Evolutionary conservation across 805 yeast species (phyloP).

Genomic region (Candida sphagnicola): DNA sequence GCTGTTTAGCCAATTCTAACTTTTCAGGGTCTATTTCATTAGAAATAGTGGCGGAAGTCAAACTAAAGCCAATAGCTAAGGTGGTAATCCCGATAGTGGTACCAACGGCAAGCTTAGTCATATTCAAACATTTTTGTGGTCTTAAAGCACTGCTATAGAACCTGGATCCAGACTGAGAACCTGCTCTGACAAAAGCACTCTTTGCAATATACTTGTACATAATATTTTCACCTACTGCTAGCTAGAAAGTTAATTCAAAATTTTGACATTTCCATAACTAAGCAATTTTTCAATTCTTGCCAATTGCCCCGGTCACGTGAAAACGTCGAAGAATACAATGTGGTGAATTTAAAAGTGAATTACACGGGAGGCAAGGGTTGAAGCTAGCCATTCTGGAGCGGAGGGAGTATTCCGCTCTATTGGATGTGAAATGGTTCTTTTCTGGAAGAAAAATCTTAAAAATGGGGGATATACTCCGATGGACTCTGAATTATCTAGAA

Average conservation of each 20-base stretch:
- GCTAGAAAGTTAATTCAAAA: too few relatives aligned
- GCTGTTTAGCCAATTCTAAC: constrained; percentile 1
- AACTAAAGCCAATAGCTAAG: constrained; percentile 1
- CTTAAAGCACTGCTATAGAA: constrained; percentile 1
- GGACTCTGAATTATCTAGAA: too few relatives aligned
- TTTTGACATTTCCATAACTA: not conserved
- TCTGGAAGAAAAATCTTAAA: not conserved
- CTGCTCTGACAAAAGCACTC: not conserved
- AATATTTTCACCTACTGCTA: not conserved
- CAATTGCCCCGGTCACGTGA: not conserved
- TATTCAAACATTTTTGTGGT: not conserved
- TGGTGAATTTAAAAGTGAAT: too few relatives aligned
- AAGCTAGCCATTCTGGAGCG: too few relatives aligned
- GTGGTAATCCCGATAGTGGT: constrained; percentile 2
- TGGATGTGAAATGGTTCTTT: not conserved
- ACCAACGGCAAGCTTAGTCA: constrained; percentile 1
- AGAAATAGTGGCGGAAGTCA: constrained; percentile 2
- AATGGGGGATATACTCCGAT: not conserved
- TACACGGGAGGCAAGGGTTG: not conserved
- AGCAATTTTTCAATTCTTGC: not conserved
- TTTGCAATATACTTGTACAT: not conserved
- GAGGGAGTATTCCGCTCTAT: too few relatives aligned
- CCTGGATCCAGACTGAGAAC: not conserved
- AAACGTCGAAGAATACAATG: not conserved
- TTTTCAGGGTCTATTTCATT: constrained; percentile 6